Base-by-base conservation (phyloP, 176 grass and related monocot genomes). In the Carex pumila region DNA sequence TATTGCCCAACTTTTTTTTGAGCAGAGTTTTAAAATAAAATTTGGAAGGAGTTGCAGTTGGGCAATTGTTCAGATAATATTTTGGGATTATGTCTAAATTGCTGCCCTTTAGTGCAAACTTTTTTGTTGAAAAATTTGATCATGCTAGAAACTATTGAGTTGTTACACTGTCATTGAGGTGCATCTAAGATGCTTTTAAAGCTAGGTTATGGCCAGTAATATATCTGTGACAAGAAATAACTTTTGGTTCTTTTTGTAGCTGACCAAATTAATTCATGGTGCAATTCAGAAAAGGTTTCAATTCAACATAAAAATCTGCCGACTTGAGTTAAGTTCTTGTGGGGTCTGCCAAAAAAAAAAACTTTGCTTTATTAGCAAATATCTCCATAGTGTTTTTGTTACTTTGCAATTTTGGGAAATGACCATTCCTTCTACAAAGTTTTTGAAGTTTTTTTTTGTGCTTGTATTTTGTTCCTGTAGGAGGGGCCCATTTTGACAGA, bases 401-500 rank as follows among this genome's bases (percentile, higher is more conserved):
- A 22, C 22, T 71, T 58, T 34, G 25, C 8, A 5, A 71, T 9
- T 72, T 49, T 72, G 17, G 12, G 30, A 55, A 17, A 17, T 49
- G 17, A 21, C 17, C n/a, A 22, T 81, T 45, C 7, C 29, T 62
- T 63, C 63, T 43, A 41, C n/a, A 43, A 12, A 41, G 30, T 63
- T 81, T n/a, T 60, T 61, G 0, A 64, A 22, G 8, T 43, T 81
- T 63, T 62, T 81, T 63, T 62, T 81, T 12, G 7, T 63, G 56
- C 59, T 43, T 61, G 17, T 39, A 82, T 82, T 66, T 59, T 76
- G 2, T 76, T 32, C 21, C 6, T 81, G 73, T 87, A 98, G 96
- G 93, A 98, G 79, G 96, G 96, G 5, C 96, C 96, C 6, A 92
- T 98, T 81, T 85, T 98, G 88, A 98, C 96, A 90, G 93, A 92